Evolutionary conservation across 2,329 filamentous ascomycete genomes (phyloP), one percentile per base, ranked within the genome.

Genomic region (Xylariomycetidae sp.): DNA sequence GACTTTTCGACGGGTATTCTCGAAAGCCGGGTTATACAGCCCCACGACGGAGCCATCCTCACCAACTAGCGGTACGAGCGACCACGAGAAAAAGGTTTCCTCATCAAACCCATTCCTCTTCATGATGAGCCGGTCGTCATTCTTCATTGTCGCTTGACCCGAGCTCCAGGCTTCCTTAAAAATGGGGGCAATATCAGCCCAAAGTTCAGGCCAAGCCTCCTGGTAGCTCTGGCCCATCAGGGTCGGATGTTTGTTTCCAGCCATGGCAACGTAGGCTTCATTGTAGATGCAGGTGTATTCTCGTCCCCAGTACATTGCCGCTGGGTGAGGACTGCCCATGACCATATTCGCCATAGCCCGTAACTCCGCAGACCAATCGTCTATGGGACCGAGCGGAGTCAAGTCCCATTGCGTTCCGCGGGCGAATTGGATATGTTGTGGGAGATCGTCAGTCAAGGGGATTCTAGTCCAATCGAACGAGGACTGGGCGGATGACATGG

Each of bases 381-480:
- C 80, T 14, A 92, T 86, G 0, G 85, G 82, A 0, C 86, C 85
- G 2, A 92, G 64, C 4, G 79, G 64, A 1, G 85, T 92, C 0
- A 72, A 64, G 2, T 72, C 72, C 86, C 85, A 93, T 53, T 89
- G 79, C 22, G 81, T 57, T 24, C 74, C 77, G 23, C 82, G 74
- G 13, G 81, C 80, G 46, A 90, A 85, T 34, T 71, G 74, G 29
- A 90, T 82, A 52, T 92, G 85, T 7, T 68, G 61, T 2, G 82
- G 80, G 25, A 89, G 66, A 17, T 69, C 70, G 10, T 77, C 64
- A 4, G 74, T 74, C 10, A 81, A 32, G 2, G 81, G 75, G 30
- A 90, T 67, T 34, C 77, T 72, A 4, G 85, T 92, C 86, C 86
- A 92, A 57, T 93, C 86, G 52, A 89, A 90, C 19, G 77, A 82